These are phyloP conservation scores for Cutaneotrichosporon cyanovorans DNA, from an alignment of 1,284 basidiomycete genomes.

Conservation along the genomic window DNA sequence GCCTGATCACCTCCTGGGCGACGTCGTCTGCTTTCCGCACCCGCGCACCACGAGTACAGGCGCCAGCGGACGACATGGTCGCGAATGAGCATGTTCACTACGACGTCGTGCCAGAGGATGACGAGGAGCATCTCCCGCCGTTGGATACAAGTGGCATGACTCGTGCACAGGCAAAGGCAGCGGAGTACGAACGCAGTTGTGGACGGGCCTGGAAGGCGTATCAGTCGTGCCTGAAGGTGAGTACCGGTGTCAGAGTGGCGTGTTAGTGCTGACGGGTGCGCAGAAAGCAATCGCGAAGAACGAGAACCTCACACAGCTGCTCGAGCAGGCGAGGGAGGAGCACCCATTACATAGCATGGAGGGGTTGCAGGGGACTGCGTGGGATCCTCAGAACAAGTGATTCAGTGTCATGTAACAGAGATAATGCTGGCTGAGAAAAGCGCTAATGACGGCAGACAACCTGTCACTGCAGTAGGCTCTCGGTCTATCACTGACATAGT, in stretches of 20 bases:
- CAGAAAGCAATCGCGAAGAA: slow-evolving; percentile 76
- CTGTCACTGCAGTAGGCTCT: too few species aligned
- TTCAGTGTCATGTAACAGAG: too few species aligned
- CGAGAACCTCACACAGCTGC: slow-evolving; percentile 59
- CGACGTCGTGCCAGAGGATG: not conserved
- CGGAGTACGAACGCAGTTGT: slow-evolving; percentile 74
- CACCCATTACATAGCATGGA: slow-evolving; percentile 55
- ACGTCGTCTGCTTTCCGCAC: slow-evolving; percentile 19
- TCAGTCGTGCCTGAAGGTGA: slow-evolving; percentile 66
- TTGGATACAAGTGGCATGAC: slow-evolving; percentile 37
- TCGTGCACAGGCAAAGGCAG: slow-evolving; percentile 50
- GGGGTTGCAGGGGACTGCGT: slow-evolving; percentile 35
- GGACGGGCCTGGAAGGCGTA: slow-evolving; percentile 73
- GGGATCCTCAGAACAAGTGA: slow-evolving; percentile 21
- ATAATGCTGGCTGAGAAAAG: too few species aligned
- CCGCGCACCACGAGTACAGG: slow-evolving; percentile 1
- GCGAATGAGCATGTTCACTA: slow-evolving; percentile 12
- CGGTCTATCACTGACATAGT: not conserved
- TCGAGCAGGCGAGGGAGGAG: slow-evolving; percentile 71
- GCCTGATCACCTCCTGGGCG: slow-evolving; percentile 23
- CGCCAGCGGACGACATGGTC: slow-evolving; percentile 16
- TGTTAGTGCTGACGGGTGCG: not conserved
- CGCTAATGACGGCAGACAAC: too few species aligned
- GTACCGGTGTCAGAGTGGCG: slow-evolving; percentile 15
- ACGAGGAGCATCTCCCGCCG: slow-evolving; percentile 9